These are phyloP conservation scores for Drechslerella stenobrocha DNA, from an alignment of 2,329 filamentous ascomycete species.

Conservation along the genomic window DNA sequence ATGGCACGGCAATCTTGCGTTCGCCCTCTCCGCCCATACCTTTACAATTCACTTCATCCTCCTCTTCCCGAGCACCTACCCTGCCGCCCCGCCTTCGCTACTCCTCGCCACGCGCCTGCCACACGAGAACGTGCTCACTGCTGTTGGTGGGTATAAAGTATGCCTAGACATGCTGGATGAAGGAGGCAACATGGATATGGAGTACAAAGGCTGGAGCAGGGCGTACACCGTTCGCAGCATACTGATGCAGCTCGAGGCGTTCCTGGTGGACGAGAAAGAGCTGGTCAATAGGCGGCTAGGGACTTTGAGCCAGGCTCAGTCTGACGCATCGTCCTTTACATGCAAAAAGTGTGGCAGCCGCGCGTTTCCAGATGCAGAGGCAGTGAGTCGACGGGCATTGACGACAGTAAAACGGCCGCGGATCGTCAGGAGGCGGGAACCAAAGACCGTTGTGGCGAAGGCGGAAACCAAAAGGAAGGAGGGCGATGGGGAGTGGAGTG, in stretches of 20 bases:
- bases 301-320: constrained; percentile 13
- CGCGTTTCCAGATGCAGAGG: constrained; percentile 22
- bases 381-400: constrained; percentile 4
- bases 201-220: constrained; percentile 44
- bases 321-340: constrained; percentile 5
- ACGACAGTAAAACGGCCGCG: constrained; percentile 27
- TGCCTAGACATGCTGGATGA: constrained; percentile 48
- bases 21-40: constrained; percentile 6
- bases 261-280: constrained; percentile 32
- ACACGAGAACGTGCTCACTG: constrained; percentile 37
- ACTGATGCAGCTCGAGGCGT: constrained; percentile 47
- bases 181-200: constrained; percentile 12
- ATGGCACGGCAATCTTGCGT: constrained; percentile 45
- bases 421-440: constrained; percentile 32
- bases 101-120: constrained; percentile 43
- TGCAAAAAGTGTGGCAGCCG: constrained; percentile 22
- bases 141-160: constrained; percentile 46
- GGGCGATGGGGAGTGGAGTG: constrained; percentile 13
- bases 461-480: constrained; percentile 5
- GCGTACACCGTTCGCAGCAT: constrained; percentile 45
- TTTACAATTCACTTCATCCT: constrained; percentile 40
- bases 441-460: not conserved
- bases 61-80: constrained; percentile 44
- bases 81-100: constrained; percentile 29
- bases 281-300: constrained; percentile 25